Evolutionary conservation across 1,284 basidiomycete species (phyloP).

Genomic region (Fomitopsis palustris): DNA sequence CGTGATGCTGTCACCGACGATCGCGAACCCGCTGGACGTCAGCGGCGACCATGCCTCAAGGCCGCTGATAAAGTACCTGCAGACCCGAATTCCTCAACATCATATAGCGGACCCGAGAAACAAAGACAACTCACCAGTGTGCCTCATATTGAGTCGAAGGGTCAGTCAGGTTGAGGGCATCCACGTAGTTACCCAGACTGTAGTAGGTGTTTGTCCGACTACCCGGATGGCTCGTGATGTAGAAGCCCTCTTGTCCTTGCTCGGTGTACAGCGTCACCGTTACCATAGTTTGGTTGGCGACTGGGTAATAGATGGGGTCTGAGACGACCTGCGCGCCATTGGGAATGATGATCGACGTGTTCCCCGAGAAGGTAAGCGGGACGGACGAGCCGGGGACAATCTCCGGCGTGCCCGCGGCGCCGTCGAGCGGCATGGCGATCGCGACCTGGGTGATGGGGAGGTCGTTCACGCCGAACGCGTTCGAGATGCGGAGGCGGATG

Average conservation of each 20-base stretch:
- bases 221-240: conserved; percentile 46
- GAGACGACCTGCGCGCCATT: conserved; percentile 43
- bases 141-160: conserved; percentile 27
- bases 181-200: conserved; percentile 36
- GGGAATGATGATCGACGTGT: conserved; percentile 36
- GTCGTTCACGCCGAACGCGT: conserved; percentile 41
- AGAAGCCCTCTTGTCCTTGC: conserved; percentile 36
- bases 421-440: conserved; percentile 37
- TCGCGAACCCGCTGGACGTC: conserved; percentile 31
- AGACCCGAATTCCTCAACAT: neutral
- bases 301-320: conserved; percentile 39
- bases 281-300: conserved; percentile 35
- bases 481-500: conserved; percentile 45
- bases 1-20: conserved; percentile 50
- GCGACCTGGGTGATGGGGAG: conserved; percentile 43
- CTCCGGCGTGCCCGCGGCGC: conserved; percentile 32
- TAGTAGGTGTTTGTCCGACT: conserved; percentile 45
- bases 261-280: conserved; percentile 39
- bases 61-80: conserved; percentile 42
- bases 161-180: conserved; percentile 32
- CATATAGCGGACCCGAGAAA: neutral
- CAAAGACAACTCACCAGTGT: conserved; percentile 33
- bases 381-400: conserved; percentile 34
- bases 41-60: conserved; percentile 38
- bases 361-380: conserved; percentile 42